phyloP scores from a whole-genome alignment of 352 stramenopile genomes.

The Phytophthora ramorum region DNA sequence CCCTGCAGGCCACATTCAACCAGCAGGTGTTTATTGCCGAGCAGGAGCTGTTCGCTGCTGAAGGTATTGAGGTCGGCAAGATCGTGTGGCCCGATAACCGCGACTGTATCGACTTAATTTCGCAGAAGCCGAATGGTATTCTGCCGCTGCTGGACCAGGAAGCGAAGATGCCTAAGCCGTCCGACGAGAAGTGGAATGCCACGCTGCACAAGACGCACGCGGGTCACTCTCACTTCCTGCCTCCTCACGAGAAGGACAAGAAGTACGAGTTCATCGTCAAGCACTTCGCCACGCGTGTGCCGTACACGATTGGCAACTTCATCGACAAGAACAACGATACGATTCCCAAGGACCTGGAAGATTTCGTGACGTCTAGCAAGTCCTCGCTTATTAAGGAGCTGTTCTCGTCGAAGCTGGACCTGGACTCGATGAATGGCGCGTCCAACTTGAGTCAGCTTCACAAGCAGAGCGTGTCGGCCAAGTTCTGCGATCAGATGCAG shows the following conservation, averaged over 20 bases:
- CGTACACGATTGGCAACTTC: constrained; percentile 96
- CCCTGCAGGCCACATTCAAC: constrained; percentile 90
- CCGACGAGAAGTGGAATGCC: constrained; percentile 88
- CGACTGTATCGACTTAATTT: constrained; percentile 88
- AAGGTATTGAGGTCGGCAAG: constrained; percentile 87
- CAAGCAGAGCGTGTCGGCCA: constrained; percentile 76
- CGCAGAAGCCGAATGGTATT: constrained; percentile 82
- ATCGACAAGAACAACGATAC: constrained; percentile 98
- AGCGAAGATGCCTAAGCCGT: constrained; percentile 80
- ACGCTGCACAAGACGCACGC: constrained; percentile 84
- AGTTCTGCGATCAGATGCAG: constrained; percentile 91
- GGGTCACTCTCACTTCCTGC: constrained; percentile 73
- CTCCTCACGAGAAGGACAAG: constrained; percentile 88
- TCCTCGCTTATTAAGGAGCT: constrained; percentile 84
- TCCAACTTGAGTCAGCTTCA: constrained; percentile 49
- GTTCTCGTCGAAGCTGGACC: constrained; percentile 70
- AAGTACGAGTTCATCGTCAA: constrained; percentile 96
- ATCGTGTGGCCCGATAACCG: constrained; percentile 87
- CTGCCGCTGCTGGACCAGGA: constrained; percentile 83
- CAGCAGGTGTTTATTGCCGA: constrained; percentile 91
- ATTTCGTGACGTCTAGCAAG: constrained; percentile 87
- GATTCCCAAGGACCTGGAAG: constrained; percentile 91
- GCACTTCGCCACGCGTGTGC: constrained; percentile 96
- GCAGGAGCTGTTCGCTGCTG: constrained; percentile 77
- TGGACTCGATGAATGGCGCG: constrained; percentile 56